A percentile compares a stretch with the other conserved stretches of the same genome.
phyloP scores from a whole-genome alignment of 2,329 filamentous ascomycete species.

The Tolypocladium ovalisporum region DNA sequence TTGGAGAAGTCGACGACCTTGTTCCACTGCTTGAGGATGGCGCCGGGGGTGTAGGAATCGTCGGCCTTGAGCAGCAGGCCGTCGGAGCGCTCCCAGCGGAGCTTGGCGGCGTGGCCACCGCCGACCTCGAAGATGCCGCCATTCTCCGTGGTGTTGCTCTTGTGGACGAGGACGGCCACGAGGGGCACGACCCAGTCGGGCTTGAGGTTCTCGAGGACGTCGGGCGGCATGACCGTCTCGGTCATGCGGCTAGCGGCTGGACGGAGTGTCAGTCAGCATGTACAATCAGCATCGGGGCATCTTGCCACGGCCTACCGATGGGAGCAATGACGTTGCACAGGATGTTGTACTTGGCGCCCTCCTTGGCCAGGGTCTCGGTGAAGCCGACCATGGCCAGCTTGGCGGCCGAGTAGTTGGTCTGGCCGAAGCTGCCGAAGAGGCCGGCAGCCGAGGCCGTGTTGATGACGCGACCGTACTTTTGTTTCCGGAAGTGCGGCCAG shows the following conservation, averaged over 20 bases:
- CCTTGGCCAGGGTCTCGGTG: conserved; percentile 95
- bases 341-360: conserved; percentile 97
- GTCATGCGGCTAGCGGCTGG: conserved; percentile 88
- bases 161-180: conserved; percentile 79
- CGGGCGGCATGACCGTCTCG: conserved; percentile 89
- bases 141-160: conserved; percentile 70
- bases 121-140: conserved; percentile 91
- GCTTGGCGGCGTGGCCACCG: conserved; percentile 83
- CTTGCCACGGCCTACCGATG: conserved; percentile 37
- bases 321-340: conserved; percentile 90
- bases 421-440: conserved; percentile 90
- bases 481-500: conserved; percentile 96
- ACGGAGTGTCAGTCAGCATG: background rate
- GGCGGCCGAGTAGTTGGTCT: conserved; percentile 93
- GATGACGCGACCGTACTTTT: conserved; percentile 95
- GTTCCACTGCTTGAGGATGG: conserved; percentile 82
- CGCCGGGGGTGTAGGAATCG: conserved; percentile 75
- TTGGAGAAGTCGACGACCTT: conserved; percentile 74
- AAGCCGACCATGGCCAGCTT: conserved; percentile 95
- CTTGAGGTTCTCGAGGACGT: conserved; percentile 73
- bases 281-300: background rate
- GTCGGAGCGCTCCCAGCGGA: conserved; percentile 87
- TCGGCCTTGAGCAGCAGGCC: conserved; percentile 87
- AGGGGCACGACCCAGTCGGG: conserved; percentile 94
- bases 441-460: conserved; percentile 96